Conservation (phyloP, 345 rosid species). For the Triadica sebifera region DNA sequence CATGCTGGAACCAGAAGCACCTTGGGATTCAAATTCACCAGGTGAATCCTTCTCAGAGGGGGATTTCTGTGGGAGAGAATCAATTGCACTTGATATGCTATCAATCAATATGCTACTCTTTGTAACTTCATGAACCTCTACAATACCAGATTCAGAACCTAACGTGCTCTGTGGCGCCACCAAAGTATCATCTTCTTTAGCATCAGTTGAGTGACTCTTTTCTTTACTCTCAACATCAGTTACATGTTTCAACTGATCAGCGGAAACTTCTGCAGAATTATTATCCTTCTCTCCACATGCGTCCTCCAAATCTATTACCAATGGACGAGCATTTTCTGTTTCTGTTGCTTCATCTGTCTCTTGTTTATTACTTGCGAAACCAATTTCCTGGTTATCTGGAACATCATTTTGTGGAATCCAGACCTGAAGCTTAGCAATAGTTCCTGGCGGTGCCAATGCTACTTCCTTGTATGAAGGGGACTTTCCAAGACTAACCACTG, state of each 20-base stretch:
- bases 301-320: slow-evolving; percentile 31
- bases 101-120: slow-evolving; percentile 36
- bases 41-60: slow-evolving; percentile 36
- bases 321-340: slow-evolving; percentile 29
- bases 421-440: slow-evolving; percentile 64
- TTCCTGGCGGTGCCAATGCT: slow-evolving; percentile 94
- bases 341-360: slow-evolving; percentile 38
- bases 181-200: slow-evolving; percentile 34
- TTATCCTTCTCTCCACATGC: slow-evolving; percentile 35
- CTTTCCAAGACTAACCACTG: slow-evolving; percentile 68
- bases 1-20: slow-evolving; percentile 23
- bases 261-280: slow-evolving; percentile 25
- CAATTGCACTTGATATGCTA: slow-evolving; percentile 37
- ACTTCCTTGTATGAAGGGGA: slow-evolving; percentile 98
- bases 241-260: slow-evolving; percentile 29
- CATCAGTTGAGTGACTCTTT: slow-evolving; percentile 41
- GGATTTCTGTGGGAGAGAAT: slow-evolving; percentile 38
- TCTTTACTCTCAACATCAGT: slow-evolving; percentile 37
- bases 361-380: slow-evolving; percentile 31
- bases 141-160: slow-evolving; percentile 33
- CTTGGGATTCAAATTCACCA: slow-evolving; percentile 31
- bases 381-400: slow-evolving; percentile 42
- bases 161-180: slow-evolving; percentile 31
- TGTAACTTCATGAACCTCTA: slow-evolving; percentile 38
- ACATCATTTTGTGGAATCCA: slow-evolving; percentile 48